A percentile compares a stretch with the other conserved stretches of the same genome.
These are phyloP conservation scores for Apiotrichum montevideense DNA, from an alignment of 1,284 basidiomycete species.

Conservation along the genomic window DNA sequence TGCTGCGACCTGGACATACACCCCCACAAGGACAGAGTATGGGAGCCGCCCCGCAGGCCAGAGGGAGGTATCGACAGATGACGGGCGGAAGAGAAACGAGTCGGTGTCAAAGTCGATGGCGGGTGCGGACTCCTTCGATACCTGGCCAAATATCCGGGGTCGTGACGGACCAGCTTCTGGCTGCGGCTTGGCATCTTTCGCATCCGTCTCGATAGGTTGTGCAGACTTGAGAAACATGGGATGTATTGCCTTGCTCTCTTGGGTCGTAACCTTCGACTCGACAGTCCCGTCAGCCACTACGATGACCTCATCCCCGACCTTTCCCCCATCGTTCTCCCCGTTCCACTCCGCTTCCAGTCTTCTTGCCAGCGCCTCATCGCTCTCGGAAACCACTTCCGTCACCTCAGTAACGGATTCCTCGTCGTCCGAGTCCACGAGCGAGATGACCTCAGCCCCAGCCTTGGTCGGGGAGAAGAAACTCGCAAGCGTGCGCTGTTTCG, in stretches of 20 bases:
- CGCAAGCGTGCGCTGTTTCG: constrained; percentile 24
- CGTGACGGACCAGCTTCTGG: too few species aligned
- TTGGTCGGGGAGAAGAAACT: constrained; percentile 37
- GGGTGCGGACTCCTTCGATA: constrained; percentile 19
- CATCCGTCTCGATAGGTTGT: too few species aligned
- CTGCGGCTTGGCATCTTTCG: too few species aligned
- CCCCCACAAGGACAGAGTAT: constrained; percentile 73
- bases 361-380: constrained; percentile 26
- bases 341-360: constrained; percentile 25
- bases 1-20: constrained; percentile 63
- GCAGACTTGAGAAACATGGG: too few species aligned
- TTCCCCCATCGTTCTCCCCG: constrained; percentile 1
- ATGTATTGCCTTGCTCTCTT: too few species aligned
- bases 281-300: constrained; percentile 3
- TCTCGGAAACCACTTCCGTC: constrained; percentile 3
- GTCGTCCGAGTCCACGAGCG: constrained; percentile 37
- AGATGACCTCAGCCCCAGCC: constrained; percentile 16
- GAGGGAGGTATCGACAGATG: constrained; percentile 46
- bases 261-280: too few species aligned
- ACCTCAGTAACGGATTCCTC: not conserved
- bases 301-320: constrained; percentile 5
- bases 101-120: constrained; percentile 46
- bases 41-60: constrained; percentile 53
- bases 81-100: constrained; percentile 44
- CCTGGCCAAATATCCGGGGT: too few species aligned